Evolutionary conservation across 805 yeast species (phyloP).

Genomic region (Kodamaea lidongshanica): DNA sequence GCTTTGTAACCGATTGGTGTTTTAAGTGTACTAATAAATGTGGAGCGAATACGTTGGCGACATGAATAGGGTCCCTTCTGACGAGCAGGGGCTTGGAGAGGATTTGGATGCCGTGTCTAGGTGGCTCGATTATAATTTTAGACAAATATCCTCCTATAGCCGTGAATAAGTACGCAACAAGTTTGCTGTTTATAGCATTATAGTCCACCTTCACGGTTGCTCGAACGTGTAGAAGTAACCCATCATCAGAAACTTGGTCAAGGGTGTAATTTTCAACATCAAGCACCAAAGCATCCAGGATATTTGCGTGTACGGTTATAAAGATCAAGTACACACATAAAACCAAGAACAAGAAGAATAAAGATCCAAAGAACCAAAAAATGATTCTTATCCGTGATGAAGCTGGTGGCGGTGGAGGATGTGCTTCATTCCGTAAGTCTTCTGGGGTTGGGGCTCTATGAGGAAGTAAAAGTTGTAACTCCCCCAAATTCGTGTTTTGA

Average conservation of each 20-base stretch:
- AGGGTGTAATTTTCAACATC: conserved; percentile 21
- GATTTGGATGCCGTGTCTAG: conserved; percentile 14
- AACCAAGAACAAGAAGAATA: background rate
- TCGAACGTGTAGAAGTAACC: conserved; percentile 24
- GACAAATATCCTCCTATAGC: conserved; percentile 20
- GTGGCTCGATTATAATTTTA: conserved; percentile 17
- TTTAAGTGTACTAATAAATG: conserved; percentile 17
- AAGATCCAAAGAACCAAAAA: background rate
- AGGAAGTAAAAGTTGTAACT: conserved; percentile 3
- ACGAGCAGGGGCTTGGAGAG: conserved; percentile 13
- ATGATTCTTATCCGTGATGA: conserved; percentile 1
- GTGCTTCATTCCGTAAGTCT: background rate
- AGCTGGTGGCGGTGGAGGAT: conserved; percentile 1
- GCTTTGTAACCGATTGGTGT: conserved; percentile 15
- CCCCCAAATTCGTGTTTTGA: background rate
- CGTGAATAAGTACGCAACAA: conserved; percentile 17
- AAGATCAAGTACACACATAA: background rate
- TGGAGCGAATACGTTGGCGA: conserved; percentile 22
- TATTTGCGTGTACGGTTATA: background rate
- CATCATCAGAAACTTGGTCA: conserved; percentile 17
- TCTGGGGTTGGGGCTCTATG: conserved; percentile 4
- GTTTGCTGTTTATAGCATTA: conserved; percentile 18
- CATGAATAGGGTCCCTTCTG: conserved; percentile 13
- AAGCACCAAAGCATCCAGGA: conserved; percentile 14
- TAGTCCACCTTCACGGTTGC: conserved; percentile 25